Evolutionary conservation across 2,329 filamentous ascomycete genomes (phyloP), one percentile per base, ranked within the genome.

Genomic region (Nectriaceae sp.): DNA sequence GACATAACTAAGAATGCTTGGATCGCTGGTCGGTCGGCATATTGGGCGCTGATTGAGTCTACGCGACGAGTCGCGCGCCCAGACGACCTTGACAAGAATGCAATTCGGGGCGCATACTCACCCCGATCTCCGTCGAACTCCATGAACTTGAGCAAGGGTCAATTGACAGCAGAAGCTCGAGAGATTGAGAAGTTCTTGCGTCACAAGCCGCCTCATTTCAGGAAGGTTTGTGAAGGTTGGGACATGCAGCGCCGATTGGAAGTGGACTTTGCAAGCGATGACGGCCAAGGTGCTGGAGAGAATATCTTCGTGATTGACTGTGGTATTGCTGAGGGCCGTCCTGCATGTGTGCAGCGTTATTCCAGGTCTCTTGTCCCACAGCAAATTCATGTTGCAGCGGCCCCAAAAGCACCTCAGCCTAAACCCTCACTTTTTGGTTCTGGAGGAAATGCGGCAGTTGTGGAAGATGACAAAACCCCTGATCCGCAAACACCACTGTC

Each of bases 201-300:
- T 0, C 84, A 87, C 59, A 85, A 83, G 57, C 92, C 93, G 4
- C 80, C 83, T 35, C 83, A 95, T 58, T 96, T 96, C 66, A 84
- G 86, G 19, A 86, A 85, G 60, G 75, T 83, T 1, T 97, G 89
- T 62, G 74, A 88, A 37, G 88, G 88, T 3, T 97, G 94, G 93
- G 89, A 97, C 62, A 97, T 97, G 92, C 84, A 84, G 44, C 83
- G 91, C 51, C 84, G 76, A 53, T 74, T 97, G 3, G 87, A 94
- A 60, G 90, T 96, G 3, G 94, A 99, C 64, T 97, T 97, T 70
- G 88, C 88, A 35, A 84, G 83, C 18, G 89, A 92, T 56, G 88
- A 94, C 69, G 82, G 83, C n/a, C 75, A 82, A 46, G 82, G 85
- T 41, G 86, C 85, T 21, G 91, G 91, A 18, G 93, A 97, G 68